phyloP scores from a whole-genome alignment of 2,329 filamentous ascomycete species.

The Emergomyces orientalis region DNA sequence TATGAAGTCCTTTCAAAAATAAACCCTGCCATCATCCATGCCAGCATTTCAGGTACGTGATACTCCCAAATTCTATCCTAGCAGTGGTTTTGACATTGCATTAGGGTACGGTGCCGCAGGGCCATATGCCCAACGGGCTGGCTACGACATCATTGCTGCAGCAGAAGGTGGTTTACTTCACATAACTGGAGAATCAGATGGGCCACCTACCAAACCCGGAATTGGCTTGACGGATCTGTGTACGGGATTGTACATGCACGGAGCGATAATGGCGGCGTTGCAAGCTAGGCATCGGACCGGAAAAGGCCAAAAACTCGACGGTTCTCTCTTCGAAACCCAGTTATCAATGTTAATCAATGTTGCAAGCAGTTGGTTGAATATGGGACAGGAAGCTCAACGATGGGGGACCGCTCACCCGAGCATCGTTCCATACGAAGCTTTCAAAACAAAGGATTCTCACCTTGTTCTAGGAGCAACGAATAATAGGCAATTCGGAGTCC shows the following conservation, averaged over 20 bases:
- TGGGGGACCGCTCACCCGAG: slow-evolving; percentile 41
- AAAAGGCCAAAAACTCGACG: slow-evolving; percentile 37
- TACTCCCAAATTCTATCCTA: neutral
- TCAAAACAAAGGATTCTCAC: slow-evolving; percentile 61
- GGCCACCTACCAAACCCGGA: slow-evolving; percentile 35
- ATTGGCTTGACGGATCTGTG: slow-evolving; percentile 39
- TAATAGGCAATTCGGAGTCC: slow-evolving; percentile 56
- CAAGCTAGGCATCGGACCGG: slow-evolving; percentile 32
- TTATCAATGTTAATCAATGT: slow-evolving; percentile 37
- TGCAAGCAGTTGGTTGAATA: slow-evolving; percentile 33
- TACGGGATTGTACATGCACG: slow-evolving; percentile 39
- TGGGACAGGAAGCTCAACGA: slow-evolving; percentile 34
- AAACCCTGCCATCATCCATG: slow-evolving; percentile 36
- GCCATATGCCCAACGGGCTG: slow-evolving; percentile 35
- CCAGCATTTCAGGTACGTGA: slow-evolving; percentile 34
- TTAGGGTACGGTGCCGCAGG: slow-evolving; percentile 33
- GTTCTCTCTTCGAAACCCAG: slow-evolving; percentile 38
- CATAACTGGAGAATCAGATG: slow-evolving; percentile 35
- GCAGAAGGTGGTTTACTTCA: slow-evolving; percentile 39
- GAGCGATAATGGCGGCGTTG: slow-evolving; percentile 37
- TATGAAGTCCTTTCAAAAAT: slow-evolving; percentile 30
- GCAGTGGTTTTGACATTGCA: neutral
- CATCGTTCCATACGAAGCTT: slow-evolving; percentile 42
- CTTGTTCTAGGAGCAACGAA: slow-evolving; percentile 65
- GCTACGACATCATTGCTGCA: slow-evolving; percentile 40